These are phyloP conservation scores for Fagus sylvatica DNA, from an alignment of 306 rosid genomes.

Conservation along the genomic window DNA sequence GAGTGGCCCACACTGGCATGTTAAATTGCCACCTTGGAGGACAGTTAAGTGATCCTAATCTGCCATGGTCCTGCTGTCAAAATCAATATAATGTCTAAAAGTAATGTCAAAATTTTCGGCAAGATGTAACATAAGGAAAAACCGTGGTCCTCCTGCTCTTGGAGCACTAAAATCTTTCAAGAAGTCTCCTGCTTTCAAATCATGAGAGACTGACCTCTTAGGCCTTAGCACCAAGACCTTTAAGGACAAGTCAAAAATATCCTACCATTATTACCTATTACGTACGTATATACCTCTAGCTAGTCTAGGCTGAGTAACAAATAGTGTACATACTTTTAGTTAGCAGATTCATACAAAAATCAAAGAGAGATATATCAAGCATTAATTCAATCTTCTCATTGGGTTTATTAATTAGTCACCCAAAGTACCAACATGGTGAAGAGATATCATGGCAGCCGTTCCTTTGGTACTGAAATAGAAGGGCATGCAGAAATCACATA, in stretches of 20 bases:
- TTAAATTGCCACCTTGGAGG: not conserved
- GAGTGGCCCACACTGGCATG: not conserved
- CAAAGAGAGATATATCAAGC: too few relatives aligned
- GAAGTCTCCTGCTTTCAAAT: constrained; percentile 1
- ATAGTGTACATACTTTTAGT: not conserved
- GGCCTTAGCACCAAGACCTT: not conserved
- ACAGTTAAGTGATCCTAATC: not conserved
- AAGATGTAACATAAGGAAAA: not conserved
- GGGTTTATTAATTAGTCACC: too few relatives aligned
- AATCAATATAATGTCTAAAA: not conserved
- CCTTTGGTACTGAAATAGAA: not conserved
- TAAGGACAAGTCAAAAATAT: not conserved
- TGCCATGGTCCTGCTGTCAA: not conserved
- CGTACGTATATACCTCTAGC: too few relatives aligned
- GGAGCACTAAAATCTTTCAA: not conserved
- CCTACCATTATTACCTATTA: not conserved
- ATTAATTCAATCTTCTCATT: too few relatives aligned
- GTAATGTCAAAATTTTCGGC: not conserved
- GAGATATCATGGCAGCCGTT: not conserved
- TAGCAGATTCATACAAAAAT: not conserved
- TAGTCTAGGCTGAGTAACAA: not conserved
- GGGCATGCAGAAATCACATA: not conserved
- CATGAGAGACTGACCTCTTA: not conserved
- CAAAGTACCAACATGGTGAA: too few relatives aligned
- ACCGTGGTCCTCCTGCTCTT: not conserved